These are phyloP conservation scores for Arctium minus DNA, from an alignment of 129 eudicot genomes.

Conservation along the genomic window DNA sequence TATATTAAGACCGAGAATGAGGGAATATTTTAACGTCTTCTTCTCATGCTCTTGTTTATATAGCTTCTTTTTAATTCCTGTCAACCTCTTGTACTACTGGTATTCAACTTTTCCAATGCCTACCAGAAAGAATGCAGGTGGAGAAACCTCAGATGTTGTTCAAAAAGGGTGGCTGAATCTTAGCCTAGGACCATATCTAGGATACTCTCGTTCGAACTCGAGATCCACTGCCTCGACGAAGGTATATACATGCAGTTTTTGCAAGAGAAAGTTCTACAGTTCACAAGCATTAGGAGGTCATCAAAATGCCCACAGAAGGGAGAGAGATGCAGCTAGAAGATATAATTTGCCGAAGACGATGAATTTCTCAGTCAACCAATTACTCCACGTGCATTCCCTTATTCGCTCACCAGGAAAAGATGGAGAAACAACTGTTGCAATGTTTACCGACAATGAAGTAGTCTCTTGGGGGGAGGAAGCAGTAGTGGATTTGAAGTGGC, in stretches of 20 bases:
- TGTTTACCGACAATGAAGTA: slow-evolving; percentile 17
- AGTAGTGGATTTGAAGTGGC: slow-evolving; percentile 40
- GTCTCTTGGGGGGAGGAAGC: slow-evolving; percentile 21
- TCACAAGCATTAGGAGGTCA: slow-evolving; percentile 89
- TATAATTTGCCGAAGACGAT: slow-evolving; percentile 28
- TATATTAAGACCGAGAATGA: neutral
- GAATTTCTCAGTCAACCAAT: slow-evolving; percentile 26
- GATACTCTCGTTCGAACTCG: slow-evolving; percentile 29
- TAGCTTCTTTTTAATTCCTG: neutral
- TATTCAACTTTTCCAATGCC: slow-evolving; percentile 2
- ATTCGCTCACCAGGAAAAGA: slow-evolving; percentile 38
- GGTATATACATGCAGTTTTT: slow-evolving; percentile 58
- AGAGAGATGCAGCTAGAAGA: slow-evolving; percentile 52
- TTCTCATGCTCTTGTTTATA: neutral
- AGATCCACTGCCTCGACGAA: slow-evolving; percentile 25
- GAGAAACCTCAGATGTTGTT: neutral
- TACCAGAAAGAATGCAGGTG: slow-evolving; percentile 17
- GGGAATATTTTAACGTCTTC: neutral
- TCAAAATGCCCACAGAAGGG: slow-evolving; percentile 72
- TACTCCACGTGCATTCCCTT: slow-evolving; percentile 54
- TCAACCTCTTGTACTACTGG: neutral
- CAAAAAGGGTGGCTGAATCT: slow-evolving; percentile 53
- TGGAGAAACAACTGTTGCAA: slow-evolving; percentile 13
- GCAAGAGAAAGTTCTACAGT: slow-evolving; percentile 64
- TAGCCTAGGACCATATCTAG: slow-evolving; percentile 35